A percentile compares a stretch with the other conserved stretches of the same genome.
These are phyloP conservation scores for Flagelloscypha sp. DNA, from an alignment of 768 basidiomycete species.

Conservation along the genomic window DNA sequence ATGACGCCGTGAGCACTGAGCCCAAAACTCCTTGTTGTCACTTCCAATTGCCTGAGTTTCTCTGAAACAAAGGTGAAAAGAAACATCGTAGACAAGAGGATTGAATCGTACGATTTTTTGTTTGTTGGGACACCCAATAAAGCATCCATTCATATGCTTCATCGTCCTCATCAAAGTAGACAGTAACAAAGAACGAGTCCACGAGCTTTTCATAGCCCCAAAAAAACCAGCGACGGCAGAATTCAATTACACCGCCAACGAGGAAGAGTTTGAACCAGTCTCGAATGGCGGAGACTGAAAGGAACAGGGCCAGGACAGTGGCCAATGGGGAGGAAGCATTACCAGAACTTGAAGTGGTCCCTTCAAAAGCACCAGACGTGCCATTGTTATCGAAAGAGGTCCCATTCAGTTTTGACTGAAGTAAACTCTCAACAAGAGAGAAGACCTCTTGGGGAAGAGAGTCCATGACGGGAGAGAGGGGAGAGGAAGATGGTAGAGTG, in stretches of 20 bases:
- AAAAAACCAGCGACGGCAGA: conserved; percentile 38
- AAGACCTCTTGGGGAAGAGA: conserved; percentile 17
- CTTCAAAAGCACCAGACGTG: too few species aligned
- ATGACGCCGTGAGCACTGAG: conserved; percentile 10
- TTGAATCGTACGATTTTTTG: conserved; percentile 43
- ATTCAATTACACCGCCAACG: conserved; percentile 56
- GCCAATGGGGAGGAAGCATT: too few species aligned
- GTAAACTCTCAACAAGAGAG: conserved; percentile 9
- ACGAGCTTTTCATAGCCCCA: conserved; percentile 34
- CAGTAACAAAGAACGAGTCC: conserved; percentile 54
- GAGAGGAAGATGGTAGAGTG: too few species aligned
- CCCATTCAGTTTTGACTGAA: conserved; percentile 6
- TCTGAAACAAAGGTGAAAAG: conserved; percentile 10
- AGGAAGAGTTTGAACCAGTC: conserved; percentile 61
- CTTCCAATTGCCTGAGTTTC: conserved; percentile 27
- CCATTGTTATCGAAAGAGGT: too few species aligned
- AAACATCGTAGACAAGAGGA: background rate
- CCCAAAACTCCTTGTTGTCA: conserved; percentile 27
- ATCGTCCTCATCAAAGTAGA: conserved; percentile 52
- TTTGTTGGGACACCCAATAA: conserved; percentile 56
- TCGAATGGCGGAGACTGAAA: conserved; percentile 45
- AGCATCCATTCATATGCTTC: conserved; percentile 59
- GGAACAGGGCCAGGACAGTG: conserved; percentile 33
- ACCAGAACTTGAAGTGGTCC: too few species aligned
- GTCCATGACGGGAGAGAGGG: conserved; percentile 2